Evolutionary conservation across 345 rosid species (phyloP), one percentile per base, ranked within the genome.

Genomic region (Linum trigynum): DNA sequence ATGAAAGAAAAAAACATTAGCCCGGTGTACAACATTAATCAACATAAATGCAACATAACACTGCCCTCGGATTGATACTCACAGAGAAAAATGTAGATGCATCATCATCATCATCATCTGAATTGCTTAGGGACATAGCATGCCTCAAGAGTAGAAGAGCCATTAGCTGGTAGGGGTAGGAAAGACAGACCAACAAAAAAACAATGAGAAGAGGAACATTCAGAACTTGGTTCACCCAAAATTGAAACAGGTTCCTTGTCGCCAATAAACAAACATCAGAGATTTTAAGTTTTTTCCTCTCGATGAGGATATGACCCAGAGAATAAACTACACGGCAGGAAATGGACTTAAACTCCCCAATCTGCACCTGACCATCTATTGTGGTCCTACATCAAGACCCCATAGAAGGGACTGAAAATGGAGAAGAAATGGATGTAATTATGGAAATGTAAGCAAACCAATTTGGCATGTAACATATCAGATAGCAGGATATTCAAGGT

Each of bases 1-100:
- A 9, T 48, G 53, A 48, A 48, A 48, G 32, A 48, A 15, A 48
- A 15, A 48, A 48, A 12, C 53, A 48, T 48, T 48, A 48, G 11
- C 9, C 53, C 53, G 3, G 53, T 5, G 53, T 23, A 23, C 53
- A 48, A 9, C 14, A 48, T 10, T 48, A 15, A 15, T 48, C 14
- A 3, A 9, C 9, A 48, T 9, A 15, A 3, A 7, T 3, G 14
- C 11, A 48, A 48, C 15, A 48, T 48, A 9, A 48, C 8, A 6
- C 9, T 48, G 12, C 9, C 14, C 9, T 48, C 14, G 14, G 53
- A 48, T 48, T 6, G 3, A 48, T 48, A 9, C 53, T 64, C 59
- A 73, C 76, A 50, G 76, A 73, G 66, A 73, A 73, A 65, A 73
- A 73, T n/a, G 76, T 68, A 51, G 76, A 68, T 53, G 71, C 76